phyloP scores from a whole-genome alignment of 345 rosid species.

The Lenwebbia sp. region DNA sequence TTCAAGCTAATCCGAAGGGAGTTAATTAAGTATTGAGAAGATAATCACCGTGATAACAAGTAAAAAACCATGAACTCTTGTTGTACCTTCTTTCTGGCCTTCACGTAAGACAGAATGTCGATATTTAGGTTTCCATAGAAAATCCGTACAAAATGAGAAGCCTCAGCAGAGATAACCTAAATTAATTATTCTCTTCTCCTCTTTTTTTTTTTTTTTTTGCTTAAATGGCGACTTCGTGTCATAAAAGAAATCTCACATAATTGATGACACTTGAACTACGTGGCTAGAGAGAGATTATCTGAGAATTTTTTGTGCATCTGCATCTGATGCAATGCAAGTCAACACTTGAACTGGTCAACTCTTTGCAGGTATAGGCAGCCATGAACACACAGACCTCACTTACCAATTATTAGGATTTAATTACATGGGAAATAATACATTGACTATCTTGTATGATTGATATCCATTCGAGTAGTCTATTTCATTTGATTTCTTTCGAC shows the following conservation, averaged over 20 bases:
- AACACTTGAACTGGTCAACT: background rate
- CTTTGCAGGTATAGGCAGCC: background rate
- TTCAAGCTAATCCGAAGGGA: background rate
- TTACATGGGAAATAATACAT: background rate
- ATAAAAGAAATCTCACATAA: background rate
- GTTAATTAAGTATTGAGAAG: background rate
- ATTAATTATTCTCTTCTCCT: background rate
- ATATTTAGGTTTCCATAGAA: background rate
- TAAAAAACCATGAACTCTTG: background rate
- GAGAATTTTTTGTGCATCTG: background rate
- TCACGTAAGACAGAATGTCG: background rate
- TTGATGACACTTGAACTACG: background rate
- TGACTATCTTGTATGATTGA: background rate
- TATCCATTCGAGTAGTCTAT: background rate
- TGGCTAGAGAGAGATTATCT: background rate
- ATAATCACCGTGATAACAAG: background rate
- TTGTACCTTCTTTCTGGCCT: background rate
- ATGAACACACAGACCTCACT: background rate
- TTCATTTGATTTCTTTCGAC: background rate
- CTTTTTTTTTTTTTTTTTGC: background rate
- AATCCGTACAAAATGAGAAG: background rate
- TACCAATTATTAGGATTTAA: background rate
- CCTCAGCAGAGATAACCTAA: background rate
- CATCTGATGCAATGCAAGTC: background rate
- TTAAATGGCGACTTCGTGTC: background rate